Evolutionary conservation across 768 basidiomycete species (phyloP).

Genomic region (Leccinum subgranulosum): DNA sequence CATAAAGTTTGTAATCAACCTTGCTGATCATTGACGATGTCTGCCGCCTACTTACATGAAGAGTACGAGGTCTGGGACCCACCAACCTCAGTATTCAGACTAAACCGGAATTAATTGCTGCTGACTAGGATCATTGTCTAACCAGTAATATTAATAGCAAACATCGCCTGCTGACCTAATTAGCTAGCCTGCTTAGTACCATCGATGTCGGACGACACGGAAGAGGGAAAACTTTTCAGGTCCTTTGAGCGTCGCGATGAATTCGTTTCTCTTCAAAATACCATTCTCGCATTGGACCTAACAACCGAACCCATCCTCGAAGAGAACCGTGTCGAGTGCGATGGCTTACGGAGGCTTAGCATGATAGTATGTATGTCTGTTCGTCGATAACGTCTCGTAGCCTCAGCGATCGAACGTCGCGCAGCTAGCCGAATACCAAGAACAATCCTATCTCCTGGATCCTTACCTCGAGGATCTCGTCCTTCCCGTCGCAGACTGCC

Average conservation of each 20-base stretch:
- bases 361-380: conserved; percentile 55
- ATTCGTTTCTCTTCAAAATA: conserved; percentile 50
- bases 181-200: not conserved
- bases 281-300: conserved; percentile 49
- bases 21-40: not conserved
- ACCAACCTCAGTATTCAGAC: not conserved
- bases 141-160: not conserved
- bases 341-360: conserved; percentile 41
- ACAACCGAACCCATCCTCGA: conserved; percentile 40
- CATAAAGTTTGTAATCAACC: not conserved
- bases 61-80: not conserved
- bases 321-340: conserved; percentile 42
- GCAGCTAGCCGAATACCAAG: conserved; percentile 88
- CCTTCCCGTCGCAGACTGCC: conserved; percentile 61
- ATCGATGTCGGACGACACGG: conserved; percentile 37
- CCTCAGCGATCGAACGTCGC: conserved; percentile 1
- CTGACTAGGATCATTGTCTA: not conserved
- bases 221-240: conserved; percentile 46
- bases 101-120: not conserved
- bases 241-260: conserved; percentile 63
- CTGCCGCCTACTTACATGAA: no score
- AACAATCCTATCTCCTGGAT: conserved; percentile 90
- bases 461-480: conserved; percentile 82
- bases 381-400: conserved; percentile 1
- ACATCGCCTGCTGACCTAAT: conserved; percentile 22